These are phyloP conservation scores for Hypoxylon sp. DNA, from an alignment of 2,329 filamentous ascomycete genomes.

Conservation along the genomic window DNA sequence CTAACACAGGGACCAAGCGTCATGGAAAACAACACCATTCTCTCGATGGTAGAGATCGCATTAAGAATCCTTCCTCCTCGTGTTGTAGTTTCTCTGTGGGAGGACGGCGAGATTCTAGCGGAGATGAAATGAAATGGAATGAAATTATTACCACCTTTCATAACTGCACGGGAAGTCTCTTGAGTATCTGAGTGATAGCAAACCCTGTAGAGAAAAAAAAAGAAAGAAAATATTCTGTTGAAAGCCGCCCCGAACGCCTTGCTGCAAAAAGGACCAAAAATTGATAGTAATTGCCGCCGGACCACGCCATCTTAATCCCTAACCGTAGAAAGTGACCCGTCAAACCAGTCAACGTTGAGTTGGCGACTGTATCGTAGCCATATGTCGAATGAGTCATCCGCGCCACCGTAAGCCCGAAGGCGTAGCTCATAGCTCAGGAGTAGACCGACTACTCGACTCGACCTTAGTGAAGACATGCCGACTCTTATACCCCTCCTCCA, in stretches of 20 bases:
- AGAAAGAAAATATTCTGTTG: background rate
- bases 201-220: background rate
- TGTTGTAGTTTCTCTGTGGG: background rate
- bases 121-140: background rate
- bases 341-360: background rate
- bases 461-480: conserved; percentile 60
- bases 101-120: background rate
- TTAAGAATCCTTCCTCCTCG: background rate
- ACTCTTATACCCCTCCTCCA: conserved; percentile 63
- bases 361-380: background rate
- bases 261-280: conserved; percentile 21
- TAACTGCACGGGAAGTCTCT: background rate
- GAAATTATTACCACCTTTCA: background rate
- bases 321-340: conserved; percentile 1
- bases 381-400: background rate
- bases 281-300: background rate
- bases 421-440: conserved; percentile 2
- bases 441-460: conserved; percentile 26
- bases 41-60: background rate
- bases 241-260: conserved; percentile 30
- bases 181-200: background rate
- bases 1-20: background rate
- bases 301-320: background rate
- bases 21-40: background rate
- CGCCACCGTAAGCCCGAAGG: background rate